Evolutionary conservation across 2,329 filamentous ascomycete species (phyloP), one percentile per base, ranked within the genome.

Genomic region (Chrysoporthe austroafricana): DNA sequence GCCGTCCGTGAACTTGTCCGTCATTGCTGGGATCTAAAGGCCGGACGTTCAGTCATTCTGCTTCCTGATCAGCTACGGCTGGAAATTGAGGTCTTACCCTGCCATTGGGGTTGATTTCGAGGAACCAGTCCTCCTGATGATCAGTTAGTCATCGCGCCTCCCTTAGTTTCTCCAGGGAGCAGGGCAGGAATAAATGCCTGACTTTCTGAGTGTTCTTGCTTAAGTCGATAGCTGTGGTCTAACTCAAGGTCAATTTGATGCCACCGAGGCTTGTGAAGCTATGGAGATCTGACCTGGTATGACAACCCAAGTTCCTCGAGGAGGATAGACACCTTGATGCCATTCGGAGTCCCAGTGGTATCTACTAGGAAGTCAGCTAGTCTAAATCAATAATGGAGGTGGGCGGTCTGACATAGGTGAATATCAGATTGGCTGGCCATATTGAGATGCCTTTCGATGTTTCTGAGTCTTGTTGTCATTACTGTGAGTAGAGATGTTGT

Each of bases 261-360:
- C 26, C 16, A 44, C 7, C 13, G 36, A 44, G 3, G n/a, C 8
- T 8, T 11, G 14, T 39, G 43, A 34, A 2, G 36, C 14, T 4
- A 9, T 7, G 6, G 8, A 4, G 6, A 13, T 52, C 69, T 59
- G 42, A 89, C 86, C 79, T 93, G 89, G 82, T 97, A 97, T n/a
- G 90, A 87, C 52, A 96, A 81, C 72, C 90, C 90, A 4, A 97
- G 85, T 80, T 97, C 94, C 80, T 96, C 93, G 18, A 97, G 82
- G 11, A 92, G 85, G 72, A 97, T 97, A 66, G 92, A 94, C 70
- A 93, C 87, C 79, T 97, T 97, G 84, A 96, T 91, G 71, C 94
- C 93, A 80, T 97, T 97, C 58, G 94, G 93, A 63, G 94, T 97
- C 75, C 89, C 86, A 14, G 86, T 85, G 14, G 93, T 97, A 82